Base-by-base conservation (phyloP, 2,329 filamentous ascomycete species). In the Knufia petricola region DNA sequence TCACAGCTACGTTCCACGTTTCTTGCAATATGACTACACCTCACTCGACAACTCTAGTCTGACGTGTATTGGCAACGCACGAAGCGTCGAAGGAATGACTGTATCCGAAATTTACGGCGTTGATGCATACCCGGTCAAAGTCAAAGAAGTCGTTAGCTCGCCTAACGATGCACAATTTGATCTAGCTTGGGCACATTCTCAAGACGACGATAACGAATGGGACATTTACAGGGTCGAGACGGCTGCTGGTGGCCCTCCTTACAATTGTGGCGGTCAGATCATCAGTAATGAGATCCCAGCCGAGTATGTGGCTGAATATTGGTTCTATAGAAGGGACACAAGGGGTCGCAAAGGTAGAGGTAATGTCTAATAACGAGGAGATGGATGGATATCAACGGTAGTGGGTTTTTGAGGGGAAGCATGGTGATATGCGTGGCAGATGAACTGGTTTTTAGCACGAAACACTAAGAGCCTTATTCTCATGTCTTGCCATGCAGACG, bases 301-400 rank as follows among this genome's bases (percentile, higher is more conserved):
- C 19, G 59, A 64, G 17, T 71, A 70, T 58, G 59, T 64, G 4
- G 66, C 68, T 4, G 63, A 69, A 54, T 70, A 70, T 50, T 70
- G 65, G 66, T 67, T 70, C 20, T 70, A 45, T 39, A 50, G 52
- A 19, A 47, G 31, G 3, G 26, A 32, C 7, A 20, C 13, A n/a
- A 24, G 21, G 9, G 21, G 21, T 42, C 21, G n/a, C 28, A 21
- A 10, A 26, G 39, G 23, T 17, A 6, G 32, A 13, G 32, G 10
- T 8, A n/a, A 36, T 6, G 32, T 36, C 32, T 36, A 36, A 36
- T 17, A 36, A 7, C 7, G 15, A 36, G 13, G 26, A 28, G 12
- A 12, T 12, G 26, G 12, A 12, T 28, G 26, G 26, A 28, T 6
- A 6, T 6, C 12, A 28, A 28, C 12, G 26, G 26, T 28, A 28